Conservation (phyloP, 306 rosid species). For the Heteromeles arbutifolia region DNA sequence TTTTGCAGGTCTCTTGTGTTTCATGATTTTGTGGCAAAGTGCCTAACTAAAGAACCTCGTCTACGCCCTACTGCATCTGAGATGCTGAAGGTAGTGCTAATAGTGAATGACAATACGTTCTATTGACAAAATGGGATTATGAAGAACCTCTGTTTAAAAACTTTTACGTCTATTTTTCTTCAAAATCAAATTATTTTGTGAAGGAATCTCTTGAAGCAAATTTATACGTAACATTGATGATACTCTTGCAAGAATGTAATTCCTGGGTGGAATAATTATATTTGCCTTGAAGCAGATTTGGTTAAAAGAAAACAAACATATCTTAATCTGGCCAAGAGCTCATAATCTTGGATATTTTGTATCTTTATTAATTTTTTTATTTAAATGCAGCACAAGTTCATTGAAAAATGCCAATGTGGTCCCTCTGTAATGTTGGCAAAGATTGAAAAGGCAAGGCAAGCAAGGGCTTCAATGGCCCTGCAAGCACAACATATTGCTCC, state of each 20-base stretch:
- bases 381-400: constrained; percentile 73
- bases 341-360: constrained; percentile 12
- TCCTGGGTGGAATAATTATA: background rate
- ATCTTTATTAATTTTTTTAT: constrained; percentile 14
- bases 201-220: background rate
- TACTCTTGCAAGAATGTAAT: background rate
- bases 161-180: background rate
- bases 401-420: constrained; percentile 82
- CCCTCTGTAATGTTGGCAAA: constrained; percentile 72
- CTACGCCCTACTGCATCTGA: constrained; percentile 88
- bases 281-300: background rate
- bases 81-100: constrained; percentile 79
- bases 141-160: background rate
- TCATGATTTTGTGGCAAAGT: constrained; percentile 96
- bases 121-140: background rate
- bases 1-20: constrained; percentile 79
- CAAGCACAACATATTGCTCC: constrained; percentile 58
- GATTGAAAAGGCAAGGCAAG: constrained; percentile 79
- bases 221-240: background rate
- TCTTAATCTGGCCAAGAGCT: background rate
- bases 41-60: constrained; percentile 95
- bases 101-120: constrained; percentile 1
- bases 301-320: background rate
- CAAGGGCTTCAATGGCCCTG: constrained; percentile 75
- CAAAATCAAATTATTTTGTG: background rate